These are phyloP conservation scores for Aspergillus candidus DNA, from an alignment of 2,329 filamentous ascomycete genomes.

Conservation along the genomic window DNA sequence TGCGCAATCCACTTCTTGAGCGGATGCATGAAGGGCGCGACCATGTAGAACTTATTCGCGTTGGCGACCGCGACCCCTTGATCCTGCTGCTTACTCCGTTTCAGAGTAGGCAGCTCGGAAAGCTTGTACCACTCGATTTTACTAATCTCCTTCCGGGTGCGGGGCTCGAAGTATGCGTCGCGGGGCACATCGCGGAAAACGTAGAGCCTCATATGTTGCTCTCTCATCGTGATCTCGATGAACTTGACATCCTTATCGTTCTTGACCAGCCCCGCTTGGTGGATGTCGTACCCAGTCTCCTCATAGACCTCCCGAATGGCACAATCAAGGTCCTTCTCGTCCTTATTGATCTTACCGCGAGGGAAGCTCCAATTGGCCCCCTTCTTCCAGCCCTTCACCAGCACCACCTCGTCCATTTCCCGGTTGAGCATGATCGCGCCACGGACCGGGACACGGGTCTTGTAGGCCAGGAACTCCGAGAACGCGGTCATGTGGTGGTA, in stretches of 20 bases:
- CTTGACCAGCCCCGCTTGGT: constrained; percentile 67
- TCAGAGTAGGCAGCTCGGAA: constrained; percentile 76
- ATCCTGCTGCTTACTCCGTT: constrained; percentile 64
- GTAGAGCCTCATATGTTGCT: constrained; percentile 88
- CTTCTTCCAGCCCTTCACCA: constrained; percentile 98
- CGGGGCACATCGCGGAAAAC: constrained; percentile 84
- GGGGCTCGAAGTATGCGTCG: constrained; percentile 81
- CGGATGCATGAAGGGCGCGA: constrained; percentile 80
- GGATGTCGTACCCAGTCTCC: constrained; percentile 86
- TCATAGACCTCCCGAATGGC: constrained; percentile 92
- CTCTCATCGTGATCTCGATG: constrained; percentile 82
- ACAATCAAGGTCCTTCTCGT: constrained; percentile 89
- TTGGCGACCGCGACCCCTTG: constrained; percentile 53
- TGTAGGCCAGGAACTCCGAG: constrained; percentile 88
- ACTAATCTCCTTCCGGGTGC: constrained; percentile 94
- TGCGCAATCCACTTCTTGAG: constrained; percentile 87
- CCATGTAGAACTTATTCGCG: constrained; percentile 94
- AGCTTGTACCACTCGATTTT: constrained; percentile 94
- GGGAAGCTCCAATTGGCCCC: constrained; percentile 95
- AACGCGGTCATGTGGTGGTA: constrained; percentile 78
- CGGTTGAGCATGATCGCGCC: constrained; percentile 90
- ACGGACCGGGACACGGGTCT: constrained; percentile 85
- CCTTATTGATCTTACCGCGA: constrained; percentile 95
- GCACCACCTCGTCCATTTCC: constrained; percentile 85
- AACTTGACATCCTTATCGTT: constrained; percentile 67